Conservation (phyloP, 2,329 filamentous ascomycete species). For the Mariannaea sp. region DNA sequence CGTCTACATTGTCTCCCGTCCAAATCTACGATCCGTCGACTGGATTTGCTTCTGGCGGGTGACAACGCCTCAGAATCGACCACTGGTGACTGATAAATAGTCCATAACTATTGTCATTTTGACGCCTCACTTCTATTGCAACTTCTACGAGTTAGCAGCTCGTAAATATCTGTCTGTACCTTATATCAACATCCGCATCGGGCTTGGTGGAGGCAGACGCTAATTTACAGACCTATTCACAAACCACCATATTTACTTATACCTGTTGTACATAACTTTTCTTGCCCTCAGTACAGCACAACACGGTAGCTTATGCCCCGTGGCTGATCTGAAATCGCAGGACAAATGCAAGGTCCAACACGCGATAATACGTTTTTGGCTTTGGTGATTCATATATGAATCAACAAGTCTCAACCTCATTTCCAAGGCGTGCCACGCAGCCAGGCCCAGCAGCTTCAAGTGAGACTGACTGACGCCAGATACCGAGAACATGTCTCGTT, state of each 20-base stretch:
- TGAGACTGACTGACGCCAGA: slow-evolving; percentile 33
- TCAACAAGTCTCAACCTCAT: slow-evolving; percentile 30
- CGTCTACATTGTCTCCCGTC: slow-evolving; percentile 13
- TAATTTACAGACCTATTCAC: too few relatives aligned
- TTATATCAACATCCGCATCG: not conserved
- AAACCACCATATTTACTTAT: too few relatives aligned
- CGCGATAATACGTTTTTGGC: slow-evolving; percentile 15
- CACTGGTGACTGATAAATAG: slow-evolving; percentile 15
- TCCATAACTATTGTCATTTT: slow-evolving; percentile 8
- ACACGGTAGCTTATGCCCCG: slow-evolving; percentile 25
- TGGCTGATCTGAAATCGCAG: slow-evolving; percentile 27
- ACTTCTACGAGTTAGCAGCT: slow-evolving; percentile 2
- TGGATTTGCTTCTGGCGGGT: slow-evolving; percentile 22
- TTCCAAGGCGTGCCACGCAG: slow-evolving; percentile 29
- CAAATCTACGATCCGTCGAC: slow-evolving; percentile 27
- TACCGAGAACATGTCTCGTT: slow-evolving; percentile 28
- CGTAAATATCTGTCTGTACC: too few relatives aligned
- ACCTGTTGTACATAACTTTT: slow-evolving; percentile 2
- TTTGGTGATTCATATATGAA: slow-evolving; percentile 18
- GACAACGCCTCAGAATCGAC: slow-evolving; percentile 24
- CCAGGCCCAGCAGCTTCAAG: slow-evolving; percentile 12
- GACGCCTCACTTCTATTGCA: slow-evolving; percentile 20
- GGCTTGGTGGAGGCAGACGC: slow-evolving; percentile 15
- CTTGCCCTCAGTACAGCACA: not conserved
- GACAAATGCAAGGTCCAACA: slow-evolving; percentile 20